Conservation (phyloP, 129 eudicot species). For the Artemisia tridentata region DNA sequence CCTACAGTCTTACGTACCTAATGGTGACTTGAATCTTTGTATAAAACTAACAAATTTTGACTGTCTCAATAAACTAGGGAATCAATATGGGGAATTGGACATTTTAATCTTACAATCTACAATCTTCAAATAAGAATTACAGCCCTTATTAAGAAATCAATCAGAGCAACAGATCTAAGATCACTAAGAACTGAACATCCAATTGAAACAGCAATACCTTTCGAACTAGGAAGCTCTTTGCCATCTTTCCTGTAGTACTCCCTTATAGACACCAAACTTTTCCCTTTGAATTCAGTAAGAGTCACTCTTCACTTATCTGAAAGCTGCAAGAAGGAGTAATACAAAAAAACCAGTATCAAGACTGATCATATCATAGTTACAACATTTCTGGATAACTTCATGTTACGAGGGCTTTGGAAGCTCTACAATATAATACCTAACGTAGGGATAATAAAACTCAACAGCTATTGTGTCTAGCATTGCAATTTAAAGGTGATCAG, state of each 20-base stretch:
- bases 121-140: neutral
- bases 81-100: neutral
- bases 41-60: constrained; percentile 10
- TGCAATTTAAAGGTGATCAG: too few relatives aligned
- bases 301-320: constrained; percentile 84
- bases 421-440: too few relatives aligned
- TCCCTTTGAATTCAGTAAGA: constrained; percentile 74
- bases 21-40: too few relatives aligned
- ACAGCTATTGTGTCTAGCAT: too few relatives aligned
- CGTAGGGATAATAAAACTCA: too few relatives aligned
- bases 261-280: constrained; percentile 78
- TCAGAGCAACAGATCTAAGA: neutral
- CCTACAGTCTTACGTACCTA: too few relatives aligned
- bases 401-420: too few relatives aligned
- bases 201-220: constrained; percentile 52
- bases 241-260: constrained; percentile 82
- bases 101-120: neutral
- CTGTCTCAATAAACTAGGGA: neutral
- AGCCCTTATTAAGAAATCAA: neutral
- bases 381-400: too few relatives aligned
- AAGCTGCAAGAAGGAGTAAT: constrained; percentile 40
- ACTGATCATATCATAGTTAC: too few relatives aligned
- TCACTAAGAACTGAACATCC: neutral
- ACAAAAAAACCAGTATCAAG: too few relatives aligned
- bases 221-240: constrained; percentile 80